Percentiles rank a stretch among this genome's conserved stretches.
Evolutionary conservation across 345 rosid genomes (phyloP).

Genomic region (Syzygium jambos): DNA sequence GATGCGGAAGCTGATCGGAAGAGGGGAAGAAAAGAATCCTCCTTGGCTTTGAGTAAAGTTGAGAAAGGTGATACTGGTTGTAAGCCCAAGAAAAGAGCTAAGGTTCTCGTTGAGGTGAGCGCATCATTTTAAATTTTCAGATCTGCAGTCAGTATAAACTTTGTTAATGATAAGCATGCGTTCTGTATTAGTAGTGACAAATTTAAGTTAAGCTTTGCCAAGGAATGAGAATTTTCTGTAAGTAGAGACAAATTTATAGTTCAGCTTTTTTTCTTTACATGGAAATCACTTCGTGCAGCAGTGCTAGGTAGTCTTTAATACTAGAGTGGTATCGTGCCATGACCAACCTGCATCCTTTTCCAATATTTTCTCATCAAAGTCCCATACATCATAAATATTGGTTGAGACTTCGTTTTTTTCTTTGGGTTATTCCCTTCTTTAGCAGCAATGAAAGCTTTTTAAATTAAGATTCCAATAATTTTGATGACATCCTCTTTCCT

Average conservation of each 20-base stretch:
- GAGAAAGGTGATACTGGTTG: slow-evolving; percentile 30
- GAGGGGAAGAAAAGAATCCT: slow-evolving; percentile 26
- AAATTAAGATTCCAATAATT: not conserved
- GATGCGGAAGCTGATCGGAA: slow-evolving; percentile 28
- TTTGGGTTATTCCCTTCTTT: not conserved
- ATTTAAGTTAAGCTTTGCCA: not conserved
- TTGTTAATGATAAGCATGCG: not conserved
- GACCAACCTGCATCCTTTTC: not conserved
- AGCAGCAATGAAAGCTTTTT: not conserved
- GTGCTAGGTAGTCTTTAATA: not conserved
- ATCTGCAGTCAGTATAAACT: not conserved
- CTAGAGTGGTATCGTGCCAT: not conserved
- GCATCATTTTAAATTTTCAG: not conserved
- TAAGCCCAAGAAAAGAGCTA: slow-evolving; percentile 59
- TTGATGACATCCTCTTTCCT: not conserved
- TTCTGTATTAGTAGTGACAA: not conserved
- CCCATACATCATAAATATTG: not conserved
- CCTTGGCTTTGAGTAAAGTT: slow-evolving; percentile 18
- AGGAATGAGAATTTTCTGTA: not conserved
- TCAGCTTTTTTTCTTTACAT: not conserved
- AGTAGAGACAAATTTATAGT: not conserved
- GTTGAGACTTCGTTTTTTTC: not conserved
- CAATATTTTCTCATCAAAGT: not conserved
- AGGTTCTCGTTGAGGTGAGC: slow-evolving; percentile 69
- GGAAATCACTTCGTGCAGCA: not conserved